Evolutionary conservation across 1,139 yeast genomes (phyloP).

Genomic region (Saccharomyces hybrid): DNA sequence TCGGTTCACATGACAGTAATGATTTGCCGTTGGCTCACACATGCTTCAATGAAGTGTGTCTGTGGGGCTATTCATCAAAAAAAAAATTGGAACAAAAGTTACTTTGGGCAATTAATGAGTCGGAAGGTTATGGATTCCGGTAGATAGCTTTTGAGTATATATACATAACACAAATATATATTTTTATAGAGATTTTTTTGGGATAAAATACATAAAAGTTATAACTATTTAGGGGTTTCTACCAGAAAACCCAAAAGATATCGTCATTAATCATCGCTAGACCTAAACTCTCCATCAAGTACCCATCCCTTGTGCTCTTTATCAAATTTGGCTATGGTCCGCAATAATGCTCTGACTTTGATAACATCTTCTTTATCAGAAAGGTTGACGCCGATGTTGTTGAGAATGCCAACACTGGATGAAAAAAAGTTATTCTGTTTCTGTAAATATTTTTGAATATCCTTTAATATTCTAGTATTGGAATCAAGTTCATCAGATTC

Average conservation of each 20-base stretch:
- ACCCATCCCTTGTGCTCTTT: conserved; percentile 52
- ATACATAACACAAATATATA: no score
- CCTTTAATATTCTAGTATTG: conserved; percentile 34
- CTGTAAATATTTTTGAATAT: conserved; percentile 35
- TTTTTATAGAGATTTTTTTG: no score
- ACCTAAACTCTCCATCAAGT: conserved; percentile 45
- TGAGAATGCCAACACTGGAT: conserved; percentile 52
- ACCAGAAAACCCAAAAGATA: no score
- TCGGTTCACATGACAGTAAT: conserved; percentile 39
- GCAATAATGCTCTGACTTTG: conserved; percentile 58
- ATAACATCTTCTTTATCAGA: conserved; percentile 52
- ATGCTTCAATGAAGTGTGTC: conserved; percentile 81
- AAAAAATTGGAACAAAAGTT: conserved; percentile 52
- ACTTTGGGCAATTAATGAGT: conserved; percentile 59
- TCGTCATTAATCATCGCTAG: no score
- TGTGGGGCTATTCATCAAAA: conserved; percentile 54
- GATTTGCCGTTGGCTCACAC: conserved; percentile 84
- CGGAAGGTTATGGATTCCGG: conserved; percentile 91
- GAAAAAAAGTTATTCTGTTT: conserved; percentile 39
- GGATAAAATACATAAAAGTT: no score
- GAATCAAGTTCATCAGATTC: no score
- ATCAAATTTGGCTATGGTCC: conserved; percentile 67
- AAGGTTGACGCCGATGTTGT: conserved; percentile 40
- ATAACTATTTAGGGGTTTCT: no score
- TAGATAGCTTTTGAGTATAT: no score